These are phyloP conservation scores for Neohortaea acidophila DNA, from an alignment of 495 filamentous ascomycete genomes.

Conservation along the genomic window DNA sequence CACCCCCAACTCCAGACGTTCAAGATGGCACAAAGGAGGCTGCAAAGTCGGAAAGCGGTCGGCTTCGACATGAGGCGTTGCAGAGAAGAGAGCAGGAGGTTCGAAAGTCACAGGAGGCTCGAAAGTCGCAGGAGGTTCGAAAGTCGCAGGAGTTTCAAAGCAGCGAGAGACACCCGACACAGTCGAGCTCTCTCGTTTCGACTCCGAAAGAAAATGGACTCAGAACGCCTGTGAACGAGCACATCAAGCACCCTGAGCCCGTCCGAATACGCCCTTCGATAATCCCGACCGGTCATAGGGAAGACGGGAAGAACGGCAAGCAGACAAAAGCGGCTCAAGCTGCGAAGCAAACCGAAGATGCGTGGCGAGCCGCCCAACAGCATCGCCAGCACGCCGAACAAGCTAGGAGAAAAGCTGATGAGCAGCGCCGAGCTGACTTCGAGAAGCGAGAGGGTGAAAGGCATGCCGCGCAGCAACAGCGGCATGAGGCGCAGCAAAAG, in stretches of 20 bases:
- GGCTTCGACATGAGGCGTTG: slow-evolving; percentile 3
- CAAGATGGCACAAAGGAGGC: background rate
- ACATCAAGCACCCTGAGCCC: background rate
- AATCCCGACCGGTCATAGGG: background rate
- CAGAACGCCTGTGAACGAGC: background rate
- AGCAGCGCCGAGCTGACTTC: background rate
- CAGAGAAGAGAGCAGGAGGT: background rate
- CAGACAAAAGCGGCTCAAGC: background rate
- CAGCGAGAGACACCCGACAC: too few species aligned
- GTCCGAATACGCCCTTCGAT: too few species aligned
- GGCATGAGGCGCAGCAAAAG: background rate
- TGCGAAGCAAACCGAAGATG: background rate
- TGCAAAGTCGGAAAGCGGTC: background rate
- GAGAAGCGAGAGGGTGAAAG: background rate
- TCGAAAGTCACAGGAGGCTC: background rate
- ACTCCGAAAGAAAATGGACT: background rate
- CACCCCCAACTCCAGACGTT: background rate
- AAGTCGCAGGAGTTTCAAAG: background rate
- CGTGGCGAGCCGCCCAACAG: too few species aligned
- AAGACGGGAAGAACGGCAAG: background rate
- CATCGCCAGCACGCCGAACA: background rate
- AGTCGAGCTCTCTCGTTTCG: background rate
- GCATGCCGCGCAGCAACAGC: background rate
- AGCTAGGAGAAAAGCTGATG: slow-evolving; percentile 1
- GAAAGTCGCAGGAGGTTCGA: background rate